Evolutionary conservation across 106 monocot species (phyloP).

Genomic region (Dioscorea zingiberensis): DNA sequence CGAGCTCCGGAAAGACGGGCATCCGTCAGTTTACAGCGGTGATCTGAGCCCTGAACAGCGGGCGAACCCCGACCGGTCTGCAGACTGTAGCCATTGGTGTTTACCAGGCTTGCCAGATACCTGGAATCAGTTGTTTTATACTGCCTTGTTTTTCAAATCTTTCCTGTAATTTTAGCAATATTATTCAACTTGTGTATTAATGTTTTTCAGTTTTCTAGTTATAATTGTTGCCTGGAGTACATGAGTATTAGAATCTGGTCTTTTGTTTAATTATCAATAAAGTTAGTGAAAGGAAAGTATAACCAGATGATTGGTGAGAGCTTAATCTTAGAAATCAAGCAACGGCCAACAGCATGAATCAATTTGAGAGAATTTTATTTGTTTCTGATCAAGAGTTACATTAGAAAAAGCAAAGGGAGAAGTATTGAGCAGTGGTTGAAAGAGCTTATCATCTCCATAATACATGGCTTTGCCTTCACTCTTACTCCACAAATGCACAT

Average conservation of each 20-base stretch:
- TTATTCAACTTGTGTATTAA: no score
- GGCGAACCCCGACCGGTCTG: slow-evolving; percentile 55
- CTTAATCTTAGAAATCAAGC: no score
- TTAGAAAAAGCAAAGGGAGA: neutral
- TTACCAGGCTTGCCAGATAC: slow-evolving; percentile 88
- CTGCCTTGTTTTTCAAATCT: slow-evolving; percentile 41
- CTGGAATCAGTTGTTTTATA: slow-evolving; percentile 82
- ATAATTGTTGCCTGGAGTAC: no score
- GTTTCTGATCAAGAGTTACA: no score
- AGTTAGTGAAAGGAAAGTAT: no score
- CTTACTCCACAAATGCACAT: slow-evolving; percentile 33
- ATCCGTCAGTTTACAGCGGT: slow-evolving; percentile 79
- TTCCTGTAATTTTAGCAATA: no score
- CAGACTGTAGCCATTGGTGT: slow-evolving; percentile 98
- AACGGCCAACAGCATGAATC: no score
- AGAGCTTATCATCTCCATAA: neutral
- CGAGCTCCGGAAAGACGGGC: slow-evolving; percentile 69
- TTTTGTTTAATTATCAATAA: no score
- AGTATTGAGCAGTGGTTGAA: slow-evolving; percentile 14
- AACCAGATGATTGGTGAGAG: no score
- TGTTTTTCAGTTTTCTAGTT: no score
- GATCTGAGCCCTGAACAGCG: slow-evolving; percentile 63
- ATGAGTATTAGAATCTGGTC: no score
- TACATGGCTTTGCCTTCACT: slow-evolving; percentile 65
- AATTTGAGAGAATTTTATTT: no score